A percentile compares a stretch with the other conserved stretches of the same genome.
These are phyloP conservation scores for Apostasia ramifera DNA, from an alignment of 106 monocot genomes.

Conservation along the genomic window DNA sequence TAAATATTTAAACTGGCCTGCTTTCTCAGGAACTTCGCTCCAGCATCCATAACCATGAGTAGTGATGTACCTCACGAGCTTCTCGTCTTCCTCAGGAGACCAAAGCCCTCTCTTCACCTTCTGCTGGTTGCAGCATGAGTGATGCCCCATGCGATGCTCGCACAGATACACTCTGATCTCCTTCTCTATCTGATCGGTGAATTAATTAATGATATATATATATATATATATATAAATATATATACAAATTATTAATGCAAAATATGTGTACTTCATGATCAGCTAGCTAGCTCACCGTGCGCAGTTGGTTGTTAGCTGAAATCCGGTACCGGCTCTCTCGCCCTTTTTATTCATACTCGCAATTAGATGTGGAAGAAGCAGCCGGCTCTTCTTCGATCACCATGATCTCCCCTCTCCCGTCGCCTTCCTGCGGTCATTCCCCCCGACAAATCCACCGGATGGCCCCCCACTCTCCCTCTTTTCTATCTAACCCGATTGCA, in stretches of 20 bases:
- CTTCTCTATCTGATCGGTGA: not conserved
- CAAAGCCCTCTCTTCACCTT: slow-evolving; percentile 53
- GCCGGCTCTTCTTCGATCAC: not conserved
- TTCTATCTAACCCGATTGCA: slow-evolving; percentile 19
- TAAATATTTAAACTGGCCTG: slow-evolving; percentile 3
- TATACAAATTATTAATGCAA: too few relatives aligned
- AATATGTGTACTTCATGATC: too few relatives aligned
- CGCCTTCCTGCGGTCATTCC: not conserved
- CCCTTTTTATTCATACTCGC: not conserved
- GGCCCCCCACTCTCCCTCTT: not conserved
- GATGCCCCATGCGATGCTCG: slow-evolving; percentile 29
- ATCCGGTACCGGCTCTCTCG: not conserved
- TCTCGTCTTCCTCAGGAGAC: slow-evolving; percentile 38
- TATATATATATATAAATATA: too few relatives aligned
- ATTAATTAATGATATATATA: too few relatives aligned
- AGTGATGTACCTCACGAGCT: slow-evolving; percentile 38
- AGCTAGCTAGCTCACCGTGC: not conserved
- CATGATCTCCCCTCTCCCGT: not conserved
- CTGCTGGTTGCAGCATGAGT: slow-evolving; percentile 55
- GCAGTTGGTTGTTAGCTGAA: not conserved
- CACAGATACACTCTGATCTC: not conserved
- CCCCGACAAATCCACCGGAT: slow-evolving; percentile 12
- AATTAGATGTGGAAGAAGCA: not conserved
- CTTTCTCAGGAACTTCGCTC: slow-evolving; percentile 56
- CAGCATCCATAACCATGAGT: slow-evolving; percentile 53